phyloP scores from a whole-genome alignment of 371 early-diverging fungal species.

The Actinomucor elegans region DNA sequence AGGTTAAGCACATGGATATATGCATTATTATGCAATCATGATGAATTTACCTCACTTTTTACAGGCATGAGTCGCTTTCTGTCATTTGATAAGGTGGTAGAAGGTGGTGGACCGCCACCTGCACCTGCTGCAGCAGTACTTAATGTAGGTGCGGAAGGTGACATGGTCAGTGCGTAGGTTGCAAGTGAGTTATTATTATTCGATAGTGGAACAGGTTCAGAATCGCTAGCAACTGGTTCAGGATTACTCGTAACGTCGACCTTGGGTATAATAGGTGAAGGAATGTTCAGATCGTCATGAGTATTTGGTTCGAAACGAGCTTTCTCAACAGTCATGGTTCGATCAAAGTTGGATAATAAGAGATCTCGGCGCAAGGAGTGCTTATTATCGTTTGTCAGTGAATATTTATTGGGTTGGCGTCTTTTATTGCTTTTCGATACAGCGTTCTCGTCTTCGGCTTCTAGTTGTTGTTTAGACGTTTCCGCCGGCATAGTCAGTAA shows the following conservation, averaged over 20 bases:
- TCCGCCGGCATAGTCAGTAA: conserved; percentile 4
- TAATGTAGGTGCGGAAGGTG: conserved; percentile 26
- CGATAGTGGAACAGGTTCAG: too few relatives aligned
- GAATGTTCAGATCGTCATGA: neutral
- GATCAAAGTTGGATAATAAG: conserved; percentile 25
- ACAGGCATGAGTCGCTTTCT: conserved; percentile 9
- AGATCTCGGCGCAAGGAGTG: conserved; percentile 23
- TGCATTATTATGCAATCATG: neutral
- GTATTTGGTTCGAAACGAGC: conserved; percentile 17
- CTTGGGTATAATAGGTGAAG: neutral
- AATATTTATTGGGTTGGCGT: neutral
- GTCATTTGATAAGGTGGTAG: neutral
- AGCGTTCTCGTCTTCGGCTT: neutral
- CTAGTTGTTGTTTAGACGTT: neutral
- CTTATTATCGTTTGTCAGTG: neutral
- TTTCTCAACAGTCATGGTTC: conserved; percentile 41
- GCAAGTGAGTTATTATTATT: too few relatives aligned
- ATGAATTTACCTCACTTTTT: conserved; percentile 16
- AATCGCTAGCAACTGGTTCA: too few relatives aligned
- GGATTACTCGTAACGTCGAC: too few relatives aligned
- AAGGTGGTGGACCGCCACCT: neutral
- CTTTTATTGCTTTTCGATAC: neutral
- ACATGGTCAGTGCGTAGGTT: conserved; percentile 8
- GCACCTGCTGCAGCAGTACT: neutral
- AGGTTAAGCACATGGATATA: too few relatives aligned